Conservation (phyloP, 176 grass and related monocot genomes). For the Aegilops sharonensis region DNA sequence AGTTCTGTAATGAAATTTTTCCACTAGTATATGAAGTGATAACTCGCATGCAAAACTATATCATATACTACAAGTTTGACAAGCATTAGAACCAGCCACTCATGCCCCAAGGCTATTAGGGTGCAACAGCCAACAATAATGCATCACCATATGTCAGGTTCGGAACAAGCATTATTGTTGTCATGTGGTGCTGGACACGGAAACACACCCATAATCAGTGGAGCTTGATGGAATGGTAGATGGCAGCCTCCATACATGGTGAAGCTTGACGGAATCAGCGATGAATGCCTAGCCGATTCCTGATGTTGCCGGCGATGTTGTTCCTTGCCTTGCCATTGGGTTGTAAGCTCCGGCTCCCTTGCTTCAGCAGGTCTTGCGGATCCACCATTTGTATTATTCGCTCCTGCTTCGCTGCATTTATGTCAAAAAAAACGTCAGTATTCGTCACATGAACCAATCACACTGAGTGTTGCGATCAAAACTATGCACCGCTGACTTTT, state of each 20-base stretch:
- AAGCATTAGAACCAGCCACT: not conserved
- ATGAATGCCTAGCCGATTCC: conserved; percentile 10
- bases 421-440: not conserved
- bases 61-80: not conserved
- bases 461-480: not conserved
- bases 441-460: not conserved
- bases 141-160: not conserved
- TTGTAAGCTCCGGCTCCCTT: conserved; percentile 28
- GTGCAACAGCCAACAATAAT: not conserved
- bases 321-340: conserved; percentile 33
- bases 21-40: too few relatives aligned
- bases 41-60: too few relatives aligned
- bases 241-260: not conserved
- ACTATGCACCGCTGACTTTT: not conserved
- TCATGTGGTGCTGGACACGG: not conserved
- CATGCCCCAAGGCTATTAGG: conserved; percentile 7
- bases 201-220: not conserved
- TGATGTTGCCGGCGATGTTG: conserved; percentile 1
- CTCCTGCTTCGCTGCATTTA: conserved; percentile 58
- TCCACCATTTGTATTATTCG: conserved; percentile 67
- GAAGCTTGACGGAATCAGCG: not conserved
- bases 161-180: not conserved
- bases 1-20: too few relatives aligned
- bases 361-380: conserved; percentile 59
- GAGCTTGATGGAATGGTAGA: not conserved